Base-by-base conservation (phyloP, 2,329 filamentous ascomycete genomes). In the Fusarium sp. region DNA sequence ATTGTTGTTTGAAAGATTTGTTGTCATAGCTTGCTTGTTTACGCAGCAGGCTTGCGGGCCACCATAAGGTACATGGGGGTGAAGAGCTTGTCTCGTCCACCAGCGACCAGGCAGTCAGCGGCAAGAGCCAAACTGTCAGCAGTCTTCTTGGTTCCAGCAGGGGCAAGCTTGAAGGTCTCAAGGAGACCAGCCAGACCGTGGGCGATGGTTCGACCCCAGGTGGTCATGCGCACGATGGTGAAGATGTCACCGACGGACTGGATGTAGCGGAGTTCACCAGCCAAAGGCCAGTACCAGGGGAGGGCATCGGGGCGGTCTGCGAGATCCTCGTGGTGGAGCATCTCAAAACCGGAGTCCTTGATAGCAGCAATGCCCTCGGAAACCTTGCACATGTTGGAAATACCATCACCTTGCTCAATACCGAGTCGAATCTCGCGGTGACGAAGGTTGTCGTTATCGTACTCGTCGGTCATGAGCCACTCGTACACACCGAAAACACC, bases 1-100 rank as follows among this genome's bases (percentile, higher is more conserved):
- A 30, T 43, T 70, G 63, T 65, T 59, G 30, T 30, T 53, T 51
- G 49, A 23, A 37, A 62, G 50, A 39, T 60, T 71, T 39, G 39
- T 65, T 53, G 55, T 60, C 45, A 34, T 39, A 62, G 18, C 37
- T 30, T 30, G 21, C 21, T 39, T 23, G 43, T 61, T 67, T 74
- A 75, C 48, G 71, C 73, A 39, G 61, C 71, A 53, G 95, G 93
- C 86, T 98, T 98, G 82, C 93, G 90, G 65, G 89, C 95, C 63
- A 98, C 89, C 93, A 98, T 98, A 77, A 98, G 85, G 83, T 97
- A 98, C 95, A 98, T 98, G 59, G 95, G 95, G 3, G 95, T 98
- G 83, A 98, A 98, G n/a, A 98, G 87, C 80, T 97, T 92, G 84
- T 94, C 86, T 79, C 89, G 88, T 37, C 90, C 95, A 81, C 95